Conservation (phyloP, 2,329 filamentous ascomycete species). For the Cercospora sp. region DNA sequence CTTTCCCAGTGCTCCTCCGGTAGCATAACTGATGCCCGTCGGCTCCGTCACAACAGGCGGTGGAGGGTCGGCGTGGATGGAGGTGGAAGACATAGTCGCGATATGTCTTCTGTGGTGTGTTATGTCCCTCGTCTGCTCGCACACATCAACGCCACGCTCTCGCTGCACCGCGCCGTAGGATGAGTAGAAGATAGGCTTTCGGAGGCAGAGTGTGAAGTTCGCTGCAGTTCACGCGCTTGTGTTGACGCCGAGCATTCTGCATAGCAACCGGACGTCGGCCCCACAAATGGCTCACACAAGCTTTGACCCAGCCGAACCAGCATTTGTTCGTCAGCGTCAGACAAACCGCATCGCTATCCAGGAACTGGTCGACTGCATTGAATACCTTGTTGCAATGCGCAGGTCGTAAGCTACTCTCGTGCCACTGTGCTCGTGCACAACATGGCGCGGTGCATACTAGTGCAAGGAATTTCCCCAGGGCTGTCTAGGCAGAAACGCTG, state of each 20-base stretch:
- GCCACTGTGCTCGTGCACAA: background rate
- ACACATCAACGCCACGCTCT: constrained; percentile 11
- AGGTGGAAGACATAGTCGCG: constrained; percentile 33
- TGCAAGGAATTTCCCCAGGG: background rate
- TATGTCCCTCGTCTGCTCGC: constrained; percentile 15
- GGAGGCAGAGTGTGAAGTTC: constrained; percentile 3
- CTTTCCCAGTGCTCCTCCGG: constrained; percentile 73
- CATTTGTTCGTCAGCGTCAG: background rate
- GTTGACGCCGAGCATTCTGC: background rate
- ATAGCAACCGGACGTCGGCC: constrained; percentile 2
- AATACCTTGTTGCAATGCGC: background rate
- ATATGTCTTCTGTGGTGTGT: constrained; percentile 14
- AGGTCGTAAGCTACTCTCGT: background rate
- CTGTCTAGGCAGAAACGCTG: background rate
- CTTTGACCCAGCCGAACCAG: background rate
- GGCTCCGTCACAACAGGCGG: constrained; percentile 65
- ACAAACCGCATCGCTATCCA: background rate
- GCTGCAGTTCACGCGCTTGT: background rate
- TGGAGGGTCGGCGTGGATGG: constrained; percentile 53
- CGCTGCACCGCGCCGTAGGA: constrained; percentile 1
- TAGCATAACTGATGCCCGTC: constrained; percentile 70
- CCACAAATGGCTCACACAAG: background rate
- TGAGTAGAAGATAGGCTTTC: constrained; percentile 6
- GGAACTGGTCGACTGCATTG: background rate
- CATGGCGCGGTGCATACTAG: background rate